Conservation (phyloP, 345 rosid genomes). For the Pistacia integerrima region DNA sequence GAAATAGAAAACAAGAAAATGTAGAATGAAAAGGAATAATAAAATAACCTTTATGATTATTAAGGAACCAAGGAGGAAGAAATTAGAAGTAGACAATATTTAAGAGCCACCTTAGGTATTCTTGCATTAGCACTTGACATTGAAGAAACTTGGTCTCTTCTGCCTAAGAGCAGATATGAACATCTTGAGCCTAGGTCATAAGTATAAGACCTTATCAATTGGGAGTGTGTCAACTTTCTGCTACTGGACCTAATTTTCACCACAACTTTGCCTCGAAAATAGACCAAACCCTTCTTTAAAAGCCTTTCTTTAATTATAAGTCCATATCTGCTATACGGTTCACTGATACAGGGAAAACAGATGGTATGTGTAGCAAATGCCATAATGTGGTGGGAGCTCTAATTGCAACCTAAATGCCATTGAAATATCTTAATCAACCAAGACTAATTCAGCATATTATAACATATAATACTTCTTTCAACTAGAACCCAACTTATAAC, state of each 20-base stretch:
- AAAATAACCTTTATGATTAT: background rate
- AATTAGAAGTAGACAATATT: conserved; percentile 10
- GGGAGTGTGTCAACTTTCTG: conserved; percentile 29
- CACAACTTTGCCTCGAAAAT: conserved; percentile 30
- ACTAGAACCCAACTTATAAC: too few relatives aligned
- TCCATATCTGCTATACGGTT: conserved; percentile 34
- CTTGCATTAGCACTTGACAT: conserved; percentile 13
- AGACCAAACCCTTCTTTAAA: conserved; percentile 32
- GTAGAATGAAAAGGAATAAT: background rate
- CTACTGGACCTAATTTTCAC: conserved; percentile 37
- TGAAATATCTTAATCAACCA: too few relatives aligned
- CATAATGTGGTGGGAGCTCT: too few relatives aligned
- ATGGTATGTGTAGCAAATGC: background rate
- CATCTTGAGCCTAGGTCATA: conserved; percentile 30
- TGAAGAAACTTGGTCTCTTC: conserved; percentile 40
- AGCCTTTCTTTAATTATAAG: conserved; percentile 28
- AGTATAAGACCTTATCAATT: conserved; percentile 30
- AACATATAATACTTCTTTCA: too few relatives aligned
- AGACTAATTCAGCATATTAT: too few relatives aligned
- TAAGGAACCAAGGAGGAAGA: background rate
- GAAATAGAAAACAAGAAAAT: background rate
- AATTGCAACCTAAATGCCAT: too few relatives aligned
- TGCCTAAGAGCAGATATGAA: conserved; percentile 36
- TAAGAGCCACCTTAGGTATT: conserved; percentile 38
- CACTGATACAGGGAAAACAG: conserved; percentile 39